Conservation (phyloP, 129 eudicot genomes). For the Centrapalus pauciflorus region DNA sequence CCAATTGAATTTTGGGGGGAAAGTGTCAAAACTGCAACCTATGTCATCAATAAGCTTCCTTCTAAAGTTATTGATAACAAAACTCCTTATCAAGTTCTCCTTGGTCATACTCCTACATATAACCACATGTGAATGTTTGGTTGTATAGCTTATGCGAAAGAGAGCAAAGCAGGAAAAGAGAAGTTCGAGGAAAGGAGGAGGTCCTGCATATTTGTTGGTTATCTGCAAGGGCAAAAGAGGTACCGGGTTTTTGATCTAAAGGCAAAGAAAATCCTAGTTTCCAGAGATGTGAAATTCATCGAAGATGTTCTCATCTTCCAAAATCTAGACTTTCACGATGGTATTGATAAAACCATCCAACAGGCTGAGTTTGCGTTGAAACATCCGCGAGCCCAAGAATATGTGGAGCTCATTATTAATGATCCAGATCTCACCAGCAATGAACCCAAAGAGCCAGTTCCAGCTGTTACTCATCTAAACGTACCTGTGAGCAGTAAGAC, state of each 20-base stretch:
- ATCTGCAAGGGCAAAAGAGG: slow-evolving; percentile 8
- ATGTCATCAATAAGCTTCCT: background rate
- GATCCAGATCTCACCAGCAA: too few species aligned
- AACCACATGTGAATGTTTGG: background rate
- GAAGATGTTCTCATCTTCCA: background rate
- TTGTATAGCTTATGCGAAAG: background rate
- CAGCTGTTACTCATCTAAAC: too few species aligned
- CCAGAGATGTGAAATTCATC: background rate
- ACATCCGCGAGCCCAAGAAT: too few species aligned
- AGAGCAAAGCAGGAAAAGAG: background rate
- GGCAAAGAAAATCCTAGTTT: background rate
- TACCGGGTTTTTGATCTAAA: background rate
- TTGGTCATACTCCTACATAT: background rate
- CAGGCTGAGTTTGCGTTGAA: too few species aligned
- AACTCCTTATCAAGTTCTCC: background rate
- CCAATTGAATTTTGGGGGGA: slow-evolving; percentile 16
- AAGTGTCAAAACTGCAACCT: too few species aligned
- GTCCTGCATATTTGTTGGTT: background rate
- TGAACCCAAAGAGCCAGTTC: too few species aligned
- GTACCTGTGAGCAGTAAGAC: too few species aligned
- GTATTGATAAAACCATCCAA: too few species aligned
- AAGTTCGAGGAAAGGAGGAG: background rate
- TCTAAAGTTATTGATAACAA: background rate
- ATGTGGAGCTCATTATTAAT: too few species aligned
- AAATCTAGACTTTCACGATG: too few species aligned